Conservation (phyloP, 805 yeast species). For the Peterozyma toletana region DNA sequence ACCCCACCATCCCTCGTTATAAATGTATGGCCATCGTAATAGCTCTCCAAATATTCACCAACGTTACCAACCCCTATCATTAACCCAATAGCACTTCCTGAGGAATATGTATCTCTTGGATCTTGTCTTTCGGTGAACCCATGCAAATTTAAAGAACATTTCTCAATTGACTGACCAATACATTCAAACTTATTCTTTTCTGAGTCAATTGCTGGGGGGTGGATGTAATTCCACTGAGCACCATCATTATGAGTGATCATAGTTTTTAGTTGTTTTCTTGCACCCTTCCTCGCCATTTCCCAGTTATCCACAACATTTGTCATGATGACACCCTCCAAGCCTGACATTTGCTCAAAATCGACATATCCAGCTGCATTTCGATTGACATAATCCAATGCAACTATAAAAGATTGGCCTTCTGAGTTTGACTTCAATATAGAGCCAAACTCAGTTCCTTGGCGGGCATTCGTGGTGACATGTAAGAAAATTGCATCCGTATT, state of each 20-base stretch:
- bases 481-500: slow-evolving; percentile 61
- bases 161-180: slow-evolving; percentile 32
- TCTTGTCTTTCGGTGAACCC: slow-evolving; percentile 87
- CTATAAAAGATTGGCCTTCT: slow-evolving; percentile 78
- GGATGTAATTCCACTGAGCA: slow-evolving; percentile 66
- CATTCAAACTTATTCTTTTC: slow-evolving; percentile 53
- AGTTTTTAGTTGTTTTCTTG: slow-evolving; percentile 53
- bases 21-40: slow-evolving; percentile 53
- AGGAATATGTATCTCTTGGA: slow-evolving; percentile 76
- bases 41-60: slow-evolving; percentile 46
- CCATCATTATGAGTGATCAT: slow-evolving; percentile 84
- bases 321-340: slow-evolving; percentile 79
- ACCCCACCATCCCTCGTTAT: slow-evolving; percentile 87
- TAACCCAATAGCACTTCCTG: slow-evolving; percentile 85
- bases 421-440: slow-evolving; percentile 76
- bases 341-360: slow-evolving; percentile 77
- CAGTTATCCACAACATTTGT: slow-evolving; percentile 62
- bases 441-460: slow-evolving; percentile 57
- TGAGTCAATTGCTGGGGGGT: slow-evolving; percentile 62
- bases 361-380: slow-evolving; percentile 68
- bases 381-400: slow-evolving; percentile 62
- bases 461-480: slow-evolving; percentile 64
- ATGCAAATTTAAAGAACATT: slow-evolving; percentile 79
- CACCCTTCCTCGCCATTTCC: slow-evolving; percentile 33
- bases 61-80: slow-evolving; percentile 92